Evolutionary conservation across 768 basidiomycete genomes (phyloP).

Genomic region (Kwoniella dejecticola): DNA sequence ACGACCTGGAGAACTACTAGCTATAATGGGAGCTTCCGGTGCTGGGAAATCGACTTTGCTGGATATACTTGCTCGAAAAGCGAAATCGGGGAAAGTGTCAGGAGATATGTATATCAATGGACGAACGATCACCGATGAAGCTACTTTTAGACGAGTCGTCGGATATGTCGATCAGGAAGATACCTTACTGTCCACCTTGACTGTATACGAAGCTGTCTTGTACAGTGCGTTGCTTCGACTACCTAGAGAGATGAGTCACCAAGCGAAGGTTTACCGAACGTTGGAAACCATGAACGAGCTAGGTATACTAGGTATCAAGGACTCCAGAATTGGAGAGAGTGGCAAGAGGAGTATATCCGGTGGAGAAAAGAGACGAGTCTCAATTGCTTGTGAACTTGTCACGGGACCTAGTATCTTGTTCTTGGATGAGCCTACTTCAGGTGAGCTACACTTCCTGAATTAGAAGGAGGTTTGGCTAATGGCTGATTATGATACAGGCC

Average conservation of each 20-base stretch:
- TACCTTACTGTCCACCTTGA: constrained; percentile 92
- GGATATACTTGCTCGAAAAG: constrained; percentile 89
- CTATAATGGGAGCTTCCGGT: constrained; percentile 95
- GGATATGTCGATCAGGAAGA: constrained; percentile 99
- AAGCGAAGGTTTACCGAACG: constrained; percentile 92
- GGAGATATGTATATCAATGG: constrained; percentile 86
- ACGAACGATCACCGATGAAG: constrained; percentile 66
- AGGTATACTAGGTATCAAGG: constrained; percentile 87
- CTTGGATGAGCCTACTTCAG: constrained; percentile 95
- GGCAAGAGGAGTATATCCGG: constrained; percentile 90
- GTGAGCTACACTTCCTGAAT: constrained; percentile 57
- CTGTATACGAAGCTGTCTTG: constrained; percentile 95
- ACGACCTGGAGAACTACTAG: constrained; percentile 86
- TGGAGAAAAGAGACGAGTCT: constrained; percentile 94
- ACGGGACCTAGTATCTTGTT: constrained; percentile 95
- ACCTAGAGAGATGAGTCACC: constrained; percentile 90
- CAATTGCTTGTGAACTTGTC: constrained; percentile 96
- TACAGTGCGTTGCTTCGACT: constrained; percentile 88
- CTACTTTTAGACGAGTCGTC: constrained; percentile 78
- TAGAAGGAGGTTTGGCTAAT: neutral
- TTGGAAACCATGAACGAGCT: constrained; percentile 95
- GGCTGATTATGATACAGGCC: constrained; percentile 60
- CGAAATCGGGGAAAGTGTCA: constrained; percentile 75
- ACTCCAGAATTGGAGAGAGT: constrained; percentile 82
- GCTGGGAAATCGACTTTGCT: constrained; percentile 96